Base-by-base conservation (phyloP, 163 green algal genomes). In the Chlamydomonas reinhardtii region DNA sequence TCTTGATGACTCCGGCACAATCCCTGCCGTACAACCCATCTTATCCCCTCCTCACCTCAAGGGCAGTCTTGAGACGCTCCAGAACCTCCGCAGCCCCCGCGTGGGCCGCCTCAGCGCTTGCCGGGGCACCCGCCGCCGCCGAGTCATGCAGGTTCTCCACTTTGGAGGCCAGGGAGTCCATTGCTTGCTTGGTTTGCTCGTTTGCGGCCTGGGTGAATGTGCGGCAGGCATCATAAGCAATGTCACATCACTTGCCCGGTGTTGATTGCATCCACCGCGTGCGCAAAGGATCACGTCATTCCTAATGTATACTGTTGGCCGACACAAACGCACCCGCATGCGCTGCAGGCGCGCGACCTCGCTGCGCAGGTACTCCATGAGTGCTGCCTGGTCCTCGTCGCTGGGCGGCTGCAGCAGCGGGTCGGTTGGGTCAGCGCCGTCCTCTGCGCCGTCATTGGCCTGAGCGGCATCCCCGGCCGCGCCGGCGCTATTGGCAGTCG, bases 341-440 rank as follows among this genome's bases (percentile, higher is more conserved):
- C 80, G 54, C 70, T 79, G n/a, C 70, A 86, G 70, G 20, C 80
- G 54, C 0, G 35, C 80, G 17, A 86, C 70, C 70, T 86, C 80
- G 4, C 70, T 9, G 16, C 37, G 34, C 4, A 86, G 27, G 20
- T 62, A 20, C 1, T 32, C 79, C 31, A 86, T 78, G 22, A 65
- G 27, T 3, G 22, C n/a, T 0, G 79, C 69, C 39, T 78, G 68
- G 29, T 43, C 48, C 24, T 78, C 79, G 14, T 15, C 54, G 22
- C 29, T 73, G 4, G 25, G 24, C 61, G 61, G 24, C 61, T 56
- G 48, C 48, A 56, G 48, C 48, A 56, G 48, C 9, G 48, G 48
- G 9, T 56, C 48, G 6, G 48, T 14, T 22, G 48, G 48, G 48
- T 56, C 48, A 19, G 61, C 61, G 27, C 20, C 64, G 29, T 71